These are phyloP conservation scores for Oryza nivara DNA, from an alignment of 176 grass and related monocot genomes.

Conservation along the genomic window DNA sequence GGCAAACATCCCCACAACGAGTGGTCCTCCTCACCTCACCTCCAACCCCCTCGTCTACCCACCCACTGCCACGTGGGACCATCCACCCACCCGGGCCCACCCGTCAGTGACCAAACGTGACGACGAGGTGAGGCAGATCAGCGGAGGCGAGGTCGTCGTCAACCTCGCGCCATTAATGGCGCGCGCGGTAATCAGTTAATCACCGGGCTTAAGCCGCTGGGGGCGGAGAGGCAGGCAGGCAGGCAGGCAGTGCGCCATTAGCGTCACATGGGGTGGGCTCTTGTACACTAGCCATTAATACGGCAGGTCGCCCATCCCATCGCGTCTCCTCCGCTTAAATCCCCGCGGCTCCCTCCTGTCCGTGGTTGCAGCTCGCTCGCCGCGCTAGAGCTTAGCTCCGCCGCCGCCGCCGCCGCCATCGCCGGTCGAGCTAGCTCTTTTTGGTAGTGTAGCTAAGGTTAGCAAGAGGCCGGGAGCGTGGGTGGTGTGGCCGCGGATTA, in stretches of 20 bases:
- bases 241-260: not conserved
- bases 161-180: conserved; percentile 44
- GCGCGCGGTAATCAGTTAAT: conserved; percentile 25
- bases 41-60: not conserved
- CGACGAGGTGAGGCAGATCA: not conserved
- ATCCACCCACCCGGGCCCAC: accelerated
- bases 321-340: conserved; percentile 46
- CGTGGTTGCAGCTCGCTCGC: not conserved
- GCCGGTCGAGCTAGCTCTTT: not conserved
- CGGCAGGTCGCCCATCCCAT: conserved; percentile 53
- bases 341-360: not conserved
- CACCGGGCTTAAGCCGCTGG: conserved; percentile 1
- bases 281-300: conserved; percentile 53
- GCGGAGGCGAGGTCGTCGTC: conserved; percentile 23
- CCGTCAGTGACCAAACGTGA: not conserved
- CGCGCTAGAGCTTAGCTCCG: not conserved
- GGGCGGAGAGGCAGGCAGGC: too few relatives aligned
- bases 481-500: not conserved
- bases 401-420: conserved; percentile 13
- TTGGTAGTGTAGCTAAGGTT: not conserved
- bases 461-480: not conserved
- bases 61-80: not conserved
- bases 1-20: not conserved
- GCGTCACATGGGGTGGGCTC: conserved; percentile 30
- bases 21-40: conserved; percentile 28